A percentile compares a stretch with the other conserved stretches of the same genome.
phyloP scores from a whole-genome alignment of 1,284 basidiomycete genomes.

The Boletus semigastroideus region DNA sequence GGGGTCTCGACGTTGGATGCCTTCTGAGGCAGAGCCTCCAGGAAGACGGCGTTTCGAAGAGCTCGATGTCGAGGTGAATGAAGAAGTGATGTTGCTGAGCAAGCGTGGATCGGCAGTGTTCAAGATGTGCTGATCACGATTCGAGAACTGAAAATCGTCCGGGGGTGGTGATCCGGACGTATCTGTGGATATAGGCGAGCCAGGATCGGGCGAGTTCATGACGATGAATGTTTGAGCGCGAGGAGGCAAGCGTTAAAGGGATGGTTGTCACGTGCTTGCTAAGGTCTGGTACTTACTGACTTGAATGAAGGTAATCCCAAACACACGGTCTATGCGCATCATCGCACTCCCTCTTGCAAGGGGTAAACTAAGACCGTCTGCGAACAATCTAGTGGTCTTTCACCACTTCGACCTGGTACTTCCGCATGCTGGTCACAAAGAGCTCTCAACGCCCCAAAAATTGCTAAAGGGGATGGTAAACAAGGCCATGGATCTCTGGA shows the following conservation, averaged over 20 bases:
- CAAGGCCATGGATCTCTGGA: slow-evolving; percentile 60
- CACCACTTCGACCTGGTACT: slow-evolving; percentile 45
- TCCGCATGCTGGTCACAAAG: slow-evolving; percentile 3
- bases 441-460: slow-evolving; percentile 14
- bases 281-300: too few relatives aligned
- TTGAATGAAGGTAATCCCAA: slow-evolving; percentile 28
- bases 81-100: slow-evolving; percentile 16
- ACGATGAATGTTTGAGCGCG: neutral
- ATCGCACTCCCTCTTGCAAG: slow-evolving; percentile 46
- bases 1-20: slow-evolving; percentile 35
- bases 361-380: slow-evolving; percentile 16
- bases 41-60: slow-evolving; percentile 43
- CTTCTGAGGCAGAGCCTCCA: slow-evolving; percentile 35
- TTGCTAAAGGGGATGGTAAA: slow-evolving; percentile 43
- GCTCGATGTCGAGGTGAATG: slow-evolving; percentile 22
- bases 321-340: slow-evolving; percentile 42
- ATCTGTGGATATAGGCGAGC: slow-evolving; percentile 35
- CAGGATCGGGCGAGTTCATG: slow-evolving; percentile 37
- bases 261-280: slow-evolving; percentile 24
- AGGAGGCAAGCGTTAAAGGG: neutral
- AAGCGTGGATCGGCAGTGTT: slow-evolving; percentile 22
- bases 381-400: slow-evolving; percentile 37
- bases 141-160: slow-evolving; percentile 34
- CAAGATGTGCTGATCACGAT: slow-evolving; percentile 29
- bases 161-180: slow-evolving; percentile 36